Base-by-base conservation (phyloP, 768 basidiomycete species). In the Tremella mesenterica region DNA sequence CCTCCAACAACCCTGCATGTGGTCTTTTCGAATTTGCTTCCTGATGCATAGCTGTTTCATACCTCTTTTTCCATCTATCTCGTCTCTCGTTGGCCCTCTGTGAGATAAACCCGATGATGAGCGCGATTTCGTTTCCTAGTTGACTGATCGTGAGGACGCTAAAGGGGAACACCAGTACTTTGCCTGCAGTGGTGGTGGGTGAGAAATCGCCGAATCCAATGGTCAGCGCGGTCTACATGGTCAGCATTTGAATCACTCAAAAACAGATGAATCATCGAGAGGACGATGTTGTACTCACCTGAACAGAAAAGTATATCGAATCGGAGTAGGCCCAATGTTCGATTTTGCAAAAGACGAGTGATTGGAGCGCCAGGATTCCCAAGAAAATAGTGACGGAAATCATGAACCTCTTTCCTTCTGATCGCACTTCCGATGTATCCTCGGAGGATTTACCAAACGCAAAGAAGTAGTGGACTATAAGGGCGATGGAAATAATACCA, bases 281-380 rank as follows among this genome's bases (percentile, higher is more conserved):
- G n/a, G n/a, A n/a, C n/a, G n/a, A n/a, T n/a, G n/a, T n/a, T 29
- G 43, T n/a, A n/a, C n/a, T n/a, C n/a, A n/a, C n/a, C n/a, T 58
- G 51, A 18, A 46, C 44, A 28, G 14, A 38, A 28, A 43, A 54
- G 46, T 52, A 50, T 9, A 47, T 53, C 4, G 45, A 13, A 30
- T 72, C 69, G 25, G 66, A 60, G 47, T 70, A 75, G 0, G 52
- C 30, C 74, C 74, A 75, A 44, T 67, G 36, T 52, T 69, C 73
- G n/a, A 75, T 62, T 26, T 54, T 58, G 29, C 57, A 68, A 45
- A 69, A 72, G 16, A 70, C 68, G 26, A 73, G 54, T 4, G 70
- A 61, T 50, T 73, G 67, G 5, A 74, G 26, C 5, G 60, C 70
- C n/a, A 73, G 33, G 33, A 71, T 59, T 13, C 43, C 36, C 25